Percentiles rank a stretch among this genome's conserved stretches.
Conservation (phyloP, 768 basidiomycete genomes). For the Roridomyces roridus region DNA sequence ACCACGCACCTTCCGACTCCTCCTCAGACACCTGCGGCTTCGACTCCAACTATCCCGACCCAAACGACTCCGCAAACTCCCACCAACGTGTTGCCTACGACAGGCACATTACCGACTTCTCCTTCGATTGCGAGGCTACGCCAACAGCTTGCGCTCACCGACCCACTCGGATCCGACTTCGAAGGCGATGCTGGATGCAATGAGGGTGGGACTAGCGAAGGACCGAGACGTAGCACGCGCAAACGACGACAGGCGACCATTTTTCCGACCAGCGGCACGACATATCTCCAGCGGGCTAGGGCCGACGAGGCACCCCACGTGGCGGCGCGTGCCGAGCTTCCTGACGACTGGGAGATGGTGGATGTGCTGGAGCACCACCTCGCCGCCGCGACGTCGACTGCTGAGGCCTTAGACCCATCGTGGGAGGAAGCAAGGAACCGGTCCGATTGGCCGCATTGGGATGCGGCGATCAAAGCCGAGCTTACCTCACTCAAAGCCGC, state of each 20-base stretch:
- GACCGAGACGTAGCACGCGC: no score
- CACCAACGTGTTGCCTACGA: neutral
- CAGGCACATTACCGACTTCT: neutral
- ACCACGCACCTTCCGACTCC: neutral
- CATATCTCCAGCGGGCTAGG: no score
- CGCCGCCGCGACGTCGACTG: conserved; percentile 24
- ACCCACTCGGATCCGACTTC: neutral
- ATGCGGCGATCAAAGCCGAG: conserved; percentile 29
- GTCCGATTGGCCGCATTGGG: conserved; percentile 27
- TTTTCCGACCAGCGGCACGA: no score
- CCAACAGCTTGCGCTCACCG: neutral
- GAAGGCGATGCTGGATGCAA: no score
- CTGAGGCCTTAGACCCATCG: conserved; percentile 13
- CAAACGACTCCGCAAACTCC: neutral
- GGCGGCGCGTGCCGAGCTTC: neutral
- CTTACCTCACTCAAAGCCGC: conserved; percentile 36
- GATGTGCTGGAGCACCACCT: conserved; percentile 18
- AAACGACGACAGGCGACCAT: no score
- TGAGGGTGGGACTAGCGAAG: no score
- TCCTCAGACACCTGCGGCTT: no score
- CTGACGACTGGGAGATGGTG: neutral
- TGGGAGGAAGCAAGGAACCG: conserved; percentile 30
- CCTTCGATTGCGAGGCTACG: neutral
- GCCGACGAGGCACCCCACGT: neutral
- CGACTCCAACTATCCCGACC: neutral